Base-by-base conservation (phyloP, 2,329 filamentous ascomycete species). In the Aspergillus quadricinctus region DNA sequence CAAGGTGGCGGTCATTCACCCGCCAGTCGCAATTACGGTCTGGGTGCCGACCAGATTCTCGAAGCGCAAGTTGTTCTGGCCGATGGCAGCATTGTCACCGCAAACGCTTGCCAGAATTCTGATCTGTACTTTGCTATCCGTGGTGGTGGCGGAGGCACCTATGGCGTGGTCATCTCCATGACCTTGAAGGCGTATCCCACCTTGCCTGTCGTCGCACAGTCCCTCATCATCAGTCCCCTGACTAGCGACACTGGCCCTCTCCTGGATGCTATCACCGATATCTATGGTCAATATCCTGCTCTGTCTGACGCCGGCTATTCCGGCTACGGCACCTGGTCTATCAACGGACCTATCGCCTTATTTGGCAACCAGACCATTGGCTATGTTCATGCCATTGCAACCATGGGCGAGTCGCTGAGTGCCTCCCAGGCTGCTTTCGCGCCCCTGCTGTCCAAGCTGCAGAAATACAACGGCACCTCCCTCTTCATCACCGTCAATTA, bases 41-140 rank as follows among this genome's bases (percentile, higher is more conserved):
- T 80, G 11, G 77, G 69, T 1, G 73, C 75, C 0, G 78, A 80
- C 58, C 74, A 80, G 60, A 68, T 77, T 1, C 72, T 80, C 37
- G 75, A 78, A 55, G 69, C 70, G 5, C 64, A 76, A 31, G 73
- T 79, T 3, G 70, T 80, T 41, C 66, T 74, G 0, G 72, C 76
- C 0, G 60, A 71, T 28, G 77, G 77, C 8, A 52, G 57, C 0
- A 54, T 73, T 27, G 66, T 77, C 4, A 72, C 61, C 0, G 73
- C 73, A 4, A 74, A 67, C 37, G 61, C 67, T 4, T 72, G 67
- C 49, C 56, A 73, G 43, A 63, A 77, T 48, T 29, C 67, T 60
- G 71, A 63, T 31, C 61, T 65, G 4, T 64, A 60, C 46, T 58
- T 55, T 45, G 76, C 77, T 2, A 64, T 79, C 17, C 64, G 73